Conservation (phyloP, 768 basidiomycete genomes). For the Pleurotus citrinopileatus region DNA sequence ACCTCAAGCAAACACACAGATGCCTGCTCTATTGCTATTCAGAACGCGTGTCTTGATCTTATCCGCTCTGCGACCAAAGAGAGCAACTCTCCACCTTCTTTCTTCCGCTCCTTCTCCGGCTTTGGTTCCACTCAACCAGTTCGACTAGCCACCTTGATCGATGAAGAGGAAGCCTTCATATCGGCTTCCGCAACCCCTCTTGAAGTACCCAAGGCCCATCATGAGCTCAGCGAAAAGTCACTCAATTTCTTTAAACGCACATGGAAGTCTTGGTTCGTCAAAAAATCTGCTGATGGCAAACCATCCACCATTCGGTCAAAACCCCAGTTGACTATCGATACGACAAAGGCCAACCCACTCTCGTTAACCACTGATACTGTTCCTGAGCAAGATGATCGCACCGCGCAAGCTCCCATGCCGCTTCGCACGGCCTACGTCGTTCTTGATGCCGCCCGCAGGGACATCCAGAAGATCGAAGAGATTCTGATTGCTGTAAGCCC, state of each 20-base stretch:
- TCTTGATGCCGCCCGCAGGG: conserved; percentile 51
- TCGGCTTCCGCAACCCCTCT: background rate
- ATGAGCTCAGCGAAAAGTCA: conserved; percentile 17
- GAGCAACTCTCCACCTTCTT: background rate
- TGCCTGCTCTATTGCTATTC: conserved; percentile 7
- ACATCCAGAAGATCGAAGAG: conserved; percentile 54
- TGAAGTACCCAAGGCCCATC: background rate
- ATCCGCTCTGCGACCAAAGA: conserved; percentile 4
- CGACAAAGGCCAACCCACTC: background rate
- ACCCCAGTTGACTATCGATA: conserved; percentile 2
- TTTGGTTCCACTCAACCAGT: background rate
- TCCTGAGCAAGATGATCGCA: background rate
- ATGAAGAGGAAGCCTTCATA: background rate
- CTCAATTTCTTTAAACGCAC: conserved; percentile 25
- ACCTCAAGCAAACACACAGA: conserved; percentile 1
- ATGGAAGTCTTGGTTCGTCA: conserved; percentile 6
- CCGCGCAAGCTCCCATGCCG: conserved; percentile 18
- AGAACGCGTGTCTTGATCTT: conserved; percentile 6
- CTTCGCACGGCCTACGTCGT: conserved; percentile 44
- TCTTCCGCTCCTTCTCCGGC: conserved; percentile 5
- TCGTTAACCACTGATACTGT: background rate
- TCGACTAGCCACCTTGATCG: conserved; percentile 3
- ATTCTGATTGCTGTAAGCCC: conserved; percentile 49
- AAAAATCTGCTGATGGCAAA: background rate
- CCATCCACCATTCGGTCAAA: background rate